Percentiles rank a stretch among this genome's conserved stretches.
Conservation (phyloP, 805 yeast species). For the Teunomyces stri region DNA sequence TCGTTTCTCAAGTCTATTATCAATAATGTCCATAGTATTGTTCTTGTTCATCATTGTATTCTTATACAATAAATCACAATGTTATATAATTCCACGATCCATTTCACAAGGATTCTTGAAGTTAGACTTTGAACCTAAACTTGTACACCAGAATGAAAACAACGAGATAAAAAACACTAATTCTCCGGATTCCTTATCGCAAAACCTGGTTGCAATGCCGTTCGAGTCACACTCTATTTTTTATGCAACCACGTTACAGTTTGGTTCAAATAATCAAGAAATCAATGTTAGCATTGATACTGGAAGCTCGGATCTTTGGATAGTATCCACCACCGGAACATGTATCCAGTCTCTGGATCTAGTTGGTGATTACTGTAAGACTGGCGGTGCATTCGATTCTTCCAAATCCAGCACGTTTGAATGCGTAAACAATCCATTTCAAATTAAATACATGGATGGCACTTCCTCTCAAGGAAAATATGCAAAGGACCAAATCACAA, state of each 20-base stretch:
- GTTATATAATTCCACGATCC: background rate
- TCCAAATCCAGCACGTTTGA: constrained; percentile 4
- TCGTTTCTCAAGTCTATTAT: no score
- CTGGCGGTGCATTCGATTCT: constrained; percentile 6
- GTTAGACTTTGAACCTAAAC: background rate
- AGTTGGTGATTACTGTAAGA: background rate
- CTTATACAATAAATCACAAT: background rate
- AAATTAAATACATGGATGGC: constrained; percentile 4
- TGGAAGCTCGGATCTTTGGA: constrained; percentile 11
- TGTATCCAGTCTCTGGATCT: background rate
- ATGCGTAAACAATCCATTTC: background rate
- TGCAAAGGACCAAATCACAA: constrained; percentile 7
- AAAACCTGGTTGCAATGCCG: background rate
- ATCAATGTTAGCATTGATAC: constrained; percentile 10
- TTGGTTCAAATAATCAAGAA: constrained; percentile 10
- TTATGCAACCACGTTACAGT: background rate
- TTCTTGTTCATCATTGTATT: background rate
- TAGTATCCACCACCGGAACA: constrained; percentile 4
- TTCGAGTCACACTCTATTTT: background rate
- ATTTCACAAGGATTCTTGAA: background rate
- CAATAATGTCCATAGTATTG: no score
- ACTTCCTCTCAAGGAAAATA: constrained; percentile 7
- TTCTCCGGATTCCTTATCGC: background rate
- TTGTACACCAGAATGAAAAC: background rate
- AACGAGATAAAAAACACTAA: background rate